phyloP scores from a whole-genome alignment of 2,329 filamentous ascomycete species.

The Stemphylium beticola region DNA sequence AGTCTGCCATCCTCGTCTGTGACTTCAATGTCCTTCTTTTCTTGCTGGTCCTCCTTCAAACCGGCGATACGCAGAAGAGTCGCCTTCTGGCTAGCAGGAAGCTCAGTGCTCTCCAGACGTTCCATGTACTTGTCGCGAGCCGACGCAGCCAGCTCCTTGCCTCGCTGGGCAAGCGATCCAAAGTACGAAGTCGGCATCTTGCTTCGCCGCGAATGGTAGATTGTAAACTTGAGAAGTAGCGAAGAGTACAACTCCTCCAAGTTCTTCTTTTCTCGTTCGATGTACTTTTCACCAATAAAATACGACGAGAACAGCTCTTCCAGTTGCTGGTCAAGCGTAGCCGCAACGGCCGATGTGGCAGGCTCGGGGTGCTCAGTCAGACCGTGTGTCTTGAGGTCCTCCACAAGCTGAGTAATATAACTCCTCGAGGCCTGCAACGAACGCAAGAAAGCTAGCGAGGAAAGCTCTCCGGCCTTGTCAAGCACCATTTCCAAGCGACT shows the following conservation, averaged over 20 bases:
- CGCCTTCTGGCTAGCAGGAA: constrained; percentile 84
- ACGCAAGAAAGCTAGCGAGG: constrained; percentile 87
- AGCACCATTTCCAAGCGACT: constrained; percentile 94
- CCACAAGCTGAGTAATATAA: constrained; percentile 85
- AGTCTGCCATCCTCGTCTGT: constrained; percentile 87
- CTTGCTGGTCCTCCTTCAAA: constrained; percentile 73
- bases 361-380: constrained; percentile 94
- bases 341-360: constrained; percentile 82
- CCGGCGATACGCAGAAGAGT: constrained; percentile 92
- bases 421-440: constrained; percentile 88
- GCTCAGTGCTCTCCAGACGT: constrained; percentile 83
- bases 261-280: constrained; percentile 69
- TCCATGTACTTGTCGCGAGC: constrained; percentile 92
- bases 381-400: constrained; percentile 92
- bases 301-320: constrained; percentile 72
- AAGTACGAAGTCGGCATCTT: constrained; percentile 92
- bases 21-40: constrained; percentile 87
- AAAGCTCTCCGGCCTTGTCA: constrained; percentile 91
- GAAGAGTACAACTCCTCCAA: constrained; percentile 87
- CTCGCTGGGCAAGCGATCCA: constrained; percentile 86
- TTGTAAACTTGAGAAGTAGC: constrained; percentile 91
- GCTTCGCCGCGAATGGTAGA: constrained; percentile 88
- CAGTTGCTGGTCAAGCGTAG: constrained; percentile 69
- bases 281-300: constrained; percentile 69
- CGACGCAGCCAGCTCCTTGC: constrained; percentile 84